phyloP scores from a whole-genome alignment of 2,329 filamentous ascomycete genomes.

The Hypomyces rosellus region DNA sequence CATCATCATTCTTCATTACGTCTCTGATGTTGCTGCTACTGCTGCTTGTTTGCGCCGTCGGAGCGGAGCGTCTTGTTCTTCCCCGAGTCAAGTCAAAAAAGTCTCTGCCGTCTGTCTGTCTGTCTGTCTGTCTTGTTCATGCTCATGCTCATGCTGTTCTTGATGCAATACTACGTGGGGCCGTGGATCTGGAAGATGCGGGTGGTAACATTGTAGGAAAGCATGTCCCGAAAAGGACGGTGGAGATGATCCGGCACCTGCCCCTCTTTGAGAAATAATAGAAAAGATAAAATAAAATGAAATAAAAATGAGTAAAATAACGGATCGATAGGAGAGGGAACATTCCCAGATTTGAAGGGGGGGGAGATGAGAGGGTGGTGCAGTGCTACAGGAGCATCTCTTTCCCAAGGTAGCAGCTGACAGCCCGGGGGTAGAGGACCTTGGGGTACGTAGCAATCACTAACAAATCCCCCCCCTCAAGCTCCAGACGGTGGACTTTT shows the following conservation, averaged over 20 bases:
- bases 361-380: background rate
- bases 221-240: conserved; percentile 4
- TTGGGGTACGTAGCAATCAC: too few species aligned
- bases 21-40: too few species aligned
- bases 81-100: too few species aligned
- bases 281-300: background rate
- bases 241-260: background rate
- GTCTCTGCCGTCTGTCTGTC: too few species aligned
- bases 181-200: conserved; percentile 3
- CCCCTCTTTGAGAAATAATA: conserved; percentile 1
- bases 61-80: too few species aligned
- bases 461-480: background rate
- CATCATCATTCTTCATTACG: too few species aligned
- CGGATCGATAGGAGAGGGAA: background rate
- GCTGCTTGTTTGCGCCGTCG: too few species aligned
- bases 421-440: background rate
- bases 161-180: conserved; percentile 8
- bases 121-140: too few species aligned
- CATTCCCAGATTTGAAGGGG: too few species aligned
- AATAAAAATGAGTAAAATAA: too few species aligned
- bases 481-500: background rate
- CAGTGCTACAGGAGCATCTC: background rate
- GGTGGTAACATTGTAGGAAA: conserved; percentile 7
- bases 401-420: background rate
- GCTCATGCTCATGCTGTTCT: conserved; percentile 2